These are phyloP conservation scores for Plasmodium fragile DNA, from an alignment of 169 alveolate genomes.

Conservation along the genomic window DNA sequence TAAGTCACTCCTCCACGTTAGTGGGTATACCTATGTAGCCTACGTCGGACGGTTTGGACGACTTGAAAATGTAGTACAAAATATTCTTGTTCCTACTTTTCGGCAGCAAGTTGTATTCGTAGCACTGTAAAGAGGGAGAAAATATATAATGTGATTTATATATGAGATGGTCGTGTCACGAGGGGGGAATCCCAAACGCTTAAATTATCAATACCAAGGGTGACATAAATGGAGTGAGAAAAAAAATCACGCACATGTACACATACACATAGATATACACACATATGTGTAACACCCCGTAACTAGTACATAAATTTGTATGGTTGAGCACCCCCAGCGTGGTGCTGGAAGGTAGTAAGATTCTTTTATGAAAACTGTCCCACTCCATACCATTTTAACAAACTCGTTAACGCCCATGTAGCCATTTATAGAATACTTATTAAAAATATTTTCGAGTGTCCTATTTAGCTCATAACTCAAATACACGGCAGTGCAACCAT, in stretches of 20 bases:
- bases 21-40: constrained; percentile 52
- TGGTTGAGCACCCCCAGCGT: neutral
- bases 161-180: neutral
- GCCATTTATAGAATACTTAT: constrained; percentile 53
- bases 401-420: constrained; percentile 65
- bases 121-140: constrained; percentile 36
- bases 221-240: neutral
- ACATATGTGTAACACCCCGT: neutral
- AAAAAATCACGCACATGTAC: neutral
- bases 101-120: constrained; percentile 64
- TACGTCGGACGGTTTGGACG: constrained; percentile 17
- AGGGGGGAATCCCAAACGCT: neutral
- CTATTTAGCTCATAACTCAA: constrained; percentile 66
- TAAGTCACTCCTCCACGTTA: constrained; percentile 3
- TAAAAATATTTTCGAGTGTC: constrained; percentile 33
- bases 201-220: neutral
- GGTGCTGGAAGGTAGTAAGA: neutral
- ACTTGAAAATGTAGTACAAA: constrained; percentile 33
- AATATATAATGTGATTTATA: neutral
- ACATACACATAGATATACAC: neutral
- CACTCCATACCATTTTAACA: constrained; percentile 29
- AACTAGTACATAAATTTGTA: neutral
- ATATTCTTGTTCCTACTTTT: constrained; percentile 31
- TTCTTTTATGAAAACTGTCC: neutral
- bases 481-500: constrained; percentile 52